Conservation (phyloP, 108 stramenopile genomes). For the Schizochytrium sp. region DNA sequence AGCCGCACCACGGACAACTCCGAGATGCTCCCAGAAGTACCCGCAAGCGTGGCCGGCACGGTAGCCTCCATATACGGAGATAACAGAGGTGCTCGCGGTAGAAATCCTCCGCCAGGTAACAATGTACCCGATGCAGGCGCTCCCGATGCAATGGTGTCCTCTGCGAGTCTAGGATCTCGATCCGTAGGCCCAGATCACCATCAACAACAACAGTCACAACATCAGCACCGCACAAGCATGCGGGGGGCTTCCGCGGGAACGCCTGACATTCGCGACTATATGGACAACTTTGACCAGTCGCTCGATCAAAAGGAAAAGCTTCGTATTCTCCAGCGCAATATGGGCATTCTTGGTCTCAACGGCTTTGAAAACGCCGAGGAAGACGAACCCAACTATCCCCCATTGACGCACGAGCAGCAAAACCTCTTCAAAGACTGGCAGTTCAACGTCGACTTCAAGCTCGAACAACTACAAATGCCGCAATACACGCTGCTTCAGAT, state of each 20-base stretch:
- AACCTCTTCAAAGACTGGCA: not conserved
- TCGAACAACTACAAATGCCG: not conserved
- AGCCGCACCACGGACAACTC: not conserved
- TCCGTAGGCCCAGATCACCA: too few relatives aligned
- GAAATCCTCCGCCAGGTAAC: not conserved
- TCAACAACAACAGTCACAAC: too few relatives aligned
- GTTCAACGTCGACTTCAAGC: slow-evolving; percentile 13
- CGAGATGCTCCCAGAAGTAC: not conserved
- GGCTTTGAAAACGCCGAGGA: not conserved
- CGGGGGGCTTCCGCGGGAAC: not conserved
- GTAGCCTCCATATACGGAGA: not conserved
- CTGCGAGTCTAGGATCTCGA: too few relatives aligned
- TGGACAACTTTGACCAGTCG: not conserved
- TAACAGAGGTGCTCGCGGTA: not conserved
- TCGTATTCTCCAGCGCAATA: not conserved
- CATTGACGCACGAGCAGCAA: not conserved
- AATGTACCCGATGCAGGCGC: too few relatives aligned
- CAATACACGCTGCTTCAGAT: not conserved
- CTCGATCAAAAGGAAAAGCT: not conserved
- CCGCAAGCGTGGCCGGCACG: not conserved
- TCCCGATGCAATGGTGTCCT: too few relatives aligned
- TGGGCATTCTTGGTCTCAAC: slow-evolving; percentile 8
- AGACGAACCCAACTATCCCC: not conserved
- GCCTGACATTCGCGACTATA: not conserved
- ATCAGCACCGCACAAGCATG: too few relatives aligned